Base-by-base conservation (phyloP, 805 yeast genomes). In the Pichia exigua region DNA sequence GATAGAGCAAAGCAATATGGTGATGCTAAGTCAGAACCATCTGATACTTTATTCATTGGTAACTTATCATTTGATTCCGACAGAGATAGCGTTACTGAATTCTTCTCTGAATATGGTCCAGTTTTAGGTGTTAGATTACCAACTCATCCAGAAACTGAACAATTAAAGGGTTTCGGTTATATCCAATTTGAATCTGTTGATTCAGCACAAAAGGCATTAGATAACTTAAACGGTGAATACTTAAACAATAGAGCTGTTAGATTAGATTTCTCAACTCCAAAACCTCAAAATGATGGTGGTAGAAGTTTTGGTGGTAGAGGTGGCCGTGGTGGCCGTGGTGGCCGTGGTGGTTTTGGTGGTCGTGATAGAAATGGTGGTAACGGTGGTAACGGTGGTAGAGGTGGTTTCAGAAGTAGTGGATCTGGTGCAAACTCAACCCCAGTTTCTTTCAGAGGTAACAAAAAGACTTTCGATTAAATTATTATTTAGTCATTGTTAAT, bases 111-210 rank as follows among this genome's bases (percentile, higher is more conserved):
- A 65, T 78, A 79, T 70, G 98, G 97, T 68, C 77, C 79, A 56
- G 88, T 94, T 56, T 73, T 89, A 51, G 87, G 95, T 57, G 91
- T 90, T 62, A 85, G 99, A 77, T 76, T 94, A 61, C 99, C 99
- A 71, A 92, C 98, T 44, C 95, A 94, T 75, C 97, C 97, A 66
- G 98, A 92, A 72, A 91, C 98, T 59, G 95, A 90, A 71, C 97
- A 92, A 76, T 95, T 96, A 72, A 94, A 94, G 82, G 99, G 99
- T 61, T 94, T 94, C 75, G 99, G 98, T 60, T 94, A 94, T 73
- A 97, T 92, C 53, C 98, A 94, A 75, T 92, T 80, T 68, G 76
- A 86, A 45, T 77, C 85, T 53, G 76, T 87, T 58, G 98, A 91
- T 44, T 96, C 88, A 70, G 97, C 99, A 61, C 80, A 84, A 72